These are phyloP conservation scores for Linnemannia hyalina DNA, from an alignment of 192 early-diverging fungal genomes.

Conservation along the genomic window DNA sequence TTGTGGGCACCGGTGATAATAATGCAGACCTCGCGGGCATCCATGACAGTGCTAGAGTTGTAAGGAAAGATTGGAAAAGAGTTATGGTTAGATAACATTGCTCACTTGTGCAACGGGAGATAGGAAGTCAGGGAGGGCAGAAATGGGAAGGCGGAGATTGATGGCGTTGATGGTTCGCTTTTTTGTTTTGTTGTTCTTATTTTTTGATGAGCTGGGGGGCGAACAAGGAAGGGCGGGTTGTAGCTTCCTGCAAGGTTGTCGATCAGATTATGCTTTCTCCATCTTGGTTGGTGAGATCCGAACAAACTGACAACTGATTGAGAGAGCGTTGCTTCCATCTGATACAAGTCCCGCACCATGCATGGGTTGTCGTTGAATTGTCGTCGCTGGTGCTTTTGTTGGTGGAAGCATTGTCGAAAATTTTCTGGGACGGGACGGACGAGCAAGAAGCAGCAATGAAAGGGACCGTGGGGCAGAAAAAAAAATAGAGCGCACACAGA, in stretches of 20 bases:
- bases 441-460: background rate
- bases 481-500: conserved; percentile 1
- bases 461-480: background rate
- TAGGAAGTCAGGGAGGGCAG: background rate
- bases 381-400: background rate
- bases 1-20: conserved; percentile 92
- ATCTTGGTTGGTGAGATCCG: background rate
- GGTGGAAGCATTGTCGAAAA: too few relatives aligned
- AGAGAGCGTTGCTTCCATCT: background rate
- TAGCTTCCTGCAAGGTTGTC: background rate
- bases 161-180: background rate
- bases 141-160: conserved; percentile 1
- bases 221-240: background rate
- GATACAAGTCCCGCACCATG: background rate
- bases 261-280: background rate
- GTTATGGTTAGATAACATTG: conserved; percentile 16
- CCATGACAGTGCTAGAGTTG: conserved; percentile 81
- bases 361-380: background rate
- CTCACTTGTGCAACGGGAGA: conserved; percentile 20
- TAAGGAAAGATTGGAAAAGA: background rate
- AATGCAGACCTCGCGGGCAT: conserved; percentile 85
- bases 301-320: background rate
- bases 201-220: background rate
- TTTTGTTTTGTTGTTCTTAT: background rate
- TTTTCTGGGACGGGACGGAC: background rate